Evolutionary conservation across 257 asterid species (phyloP), one percentile per base, ranked within the genome.

Genomic region (Solanum peruvianum): DNA sequence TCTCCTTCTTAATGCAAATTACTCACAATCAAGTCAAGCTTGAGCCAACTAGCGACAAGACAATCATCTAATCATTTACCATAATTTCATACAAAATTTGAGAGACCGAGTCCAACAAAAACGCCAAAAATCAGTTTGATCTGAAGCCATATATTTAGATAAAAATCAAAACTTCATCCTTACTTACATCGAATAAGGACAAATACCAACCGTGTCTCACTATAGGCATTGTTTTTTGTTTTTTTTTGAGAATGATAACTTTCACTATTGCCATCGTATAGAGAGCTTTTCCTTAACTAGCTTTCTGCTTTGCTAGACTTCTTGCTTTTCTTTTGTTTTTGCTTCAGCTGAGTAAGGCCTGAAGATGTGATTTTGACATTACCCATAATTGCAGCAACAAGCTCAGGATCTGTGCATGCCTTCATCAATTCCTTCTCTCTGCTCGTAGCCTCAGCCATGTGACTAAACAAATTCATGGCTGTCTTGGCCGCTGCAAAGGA

Each of bases 401-500:
- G 98, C 90, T 97, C 99, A 41, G 98, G 95, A 88, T 96, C 99
- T n/a, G 99, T 95, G 93, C 98, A 95, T 14, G 96, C 98, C 94
- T 96, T 96, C 98, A 96, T 96, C 88, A 96, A 66, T 91, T 96
- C 99, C 93, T 94, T 97, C 91, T 97, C 99, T 89, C 99, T 92
- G 75, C 73, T 89, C 33, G 96, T 89, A 25, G 99, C 93, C 88
- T 95, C 99, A 1, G 93, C 83, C 92, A 93, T 92, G 90, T 94
- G 98, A 86, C 93, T 87, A 81, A 95, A 97, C 92, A 95, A 92
- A 90, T 91, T 94, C 95, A 95, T 94, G 35, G 98, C 96, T 4
- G 95, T 93, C 91, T 97, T 97, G 23, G 97, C 99, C 92, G 99
- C 99, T 96, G 98, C 90, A 47, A 42, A 64, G 42, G 44, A 29